Evolutionary conservation across 148 eudicot genomes (phyloP), one percentile per base, ranked within the genome.

Genomic region (Silene uniflora): DNA sequence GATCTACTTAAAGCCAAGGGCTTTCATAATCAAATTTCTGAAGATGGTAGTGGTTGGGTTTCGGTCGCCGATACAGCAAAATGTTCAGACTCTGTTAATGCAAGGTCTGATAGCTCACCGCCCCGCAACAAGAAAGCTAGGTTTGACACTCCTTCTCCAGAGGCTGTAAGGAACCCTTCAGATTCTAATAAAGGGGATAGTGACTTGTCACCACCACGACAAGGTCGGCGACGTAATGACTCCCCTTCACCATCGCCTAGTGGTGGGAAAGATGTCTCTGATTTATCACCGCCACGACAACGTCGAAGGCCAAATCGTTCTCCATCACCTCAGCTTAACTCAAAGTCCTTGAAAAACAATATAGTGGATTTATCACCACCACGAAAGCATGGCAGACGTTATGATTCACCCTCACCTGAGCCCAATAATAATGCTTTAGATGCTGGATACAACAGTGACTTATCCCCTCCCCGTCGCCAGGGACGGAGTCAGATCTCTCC

Each of bases 1-100:
- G 97, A 95, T 77, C 82, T 81, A 65, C 75, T 88, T 23, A 88
- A 84, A 75, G 71, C 87, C 11, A 85, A 72, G 75, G 88, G 92
- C 19, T 86, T 96, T 39, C 84, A 80, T 79, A 91, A 93, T 67
- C 83, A 81, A 64, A 87, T 95, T 62, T 90, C 97, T 16, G 93
- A 92, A 64, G 98, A 95, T 87, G 98, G 98, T 77, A 95, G 98
- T 81, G 98, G 97, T 4, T 95, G 98, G 98, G 87, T 95, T 78
- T 63, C 96, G 24, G 62, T 95, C 21, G 74, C 92, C 60, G 87
- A 87, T 71, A 62, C 19, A 75, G 83, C 91, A 22, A 83, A 75
- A 11, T 7, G 21, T 27, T 73, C 72, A 9, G 64, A 71, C 27
- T 61, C 73, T 39, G 44, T 39, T 39, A 82, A 83, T 69, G 78